Evolutionary conservation across 2,329 filamentous ascomycete species (phyloP).

Genomic region (Chaetoscypha palmicola): DNA sequence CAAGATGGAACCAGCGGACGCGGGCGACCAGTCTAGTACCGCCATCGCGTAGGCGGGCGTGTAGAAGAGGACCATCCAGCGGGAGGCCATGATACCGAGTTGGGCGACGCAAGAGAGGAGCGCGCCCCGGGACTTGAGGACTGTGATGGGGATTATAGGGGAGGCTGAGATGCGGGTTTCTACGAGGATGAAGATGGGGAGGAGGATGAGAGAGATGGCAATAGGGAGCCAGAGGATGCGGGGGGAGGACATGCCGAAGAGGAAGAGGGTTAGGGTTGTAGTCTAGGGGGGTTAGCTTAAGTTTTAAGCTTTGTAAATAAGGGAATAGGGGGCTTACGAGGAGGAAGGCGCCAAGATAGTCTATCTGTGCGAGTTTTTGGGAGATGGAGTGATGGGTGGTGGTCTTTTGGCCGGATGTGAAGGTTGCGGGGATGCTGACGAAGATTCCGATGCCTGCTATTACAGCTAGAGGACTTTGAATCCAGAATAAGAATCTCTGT

Average conservation of each 20-base stretch:
- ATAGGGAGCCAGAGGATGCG: conserved; percentile 55
- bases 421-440: conserved; percentile 53
- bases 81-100: conserved; percentile 70
- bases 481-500: conserved; percentile 66
- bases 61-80: conserved; percentile 78
- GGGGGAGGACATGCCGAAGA: conserved; percentile 61
- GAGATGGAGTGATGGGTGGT: conserved; percentile 33
- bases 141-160: conserved; percentile 66
- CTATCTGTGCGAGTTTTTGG: conserved; percentile 57
- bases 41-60: conserved; percentile 73
- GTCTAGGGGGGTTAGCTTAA: neutral
- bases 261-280: conserved; percentile 57
- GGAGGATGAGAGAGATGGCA: conserved; percentile 45
- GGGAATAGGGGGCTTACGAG: conserved; percentile 46
- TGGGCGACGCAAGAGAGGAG: conserved; percentile 68
- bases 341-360: conserved; percentile 66
- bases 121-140: conserved; percentile 63
- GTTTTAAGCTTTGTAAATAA: no score
- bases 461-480: conserved; percentile 60
- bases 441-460: conserved; percentile 56
- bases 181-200: conserved; percentile 50
- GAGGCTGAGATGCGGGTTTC: conserved; percentile 58
- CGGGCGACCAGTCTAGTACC: conserved; percentile 62
- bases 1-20: conserved; percentile 66
- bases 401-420: conserved; percentile 31